A percentile compares a stretch with the other conserved stretches of the same genome.
Conservation (phyloP, 371 early-diverging fungal species). For the Mortierella sp. region DNA sequence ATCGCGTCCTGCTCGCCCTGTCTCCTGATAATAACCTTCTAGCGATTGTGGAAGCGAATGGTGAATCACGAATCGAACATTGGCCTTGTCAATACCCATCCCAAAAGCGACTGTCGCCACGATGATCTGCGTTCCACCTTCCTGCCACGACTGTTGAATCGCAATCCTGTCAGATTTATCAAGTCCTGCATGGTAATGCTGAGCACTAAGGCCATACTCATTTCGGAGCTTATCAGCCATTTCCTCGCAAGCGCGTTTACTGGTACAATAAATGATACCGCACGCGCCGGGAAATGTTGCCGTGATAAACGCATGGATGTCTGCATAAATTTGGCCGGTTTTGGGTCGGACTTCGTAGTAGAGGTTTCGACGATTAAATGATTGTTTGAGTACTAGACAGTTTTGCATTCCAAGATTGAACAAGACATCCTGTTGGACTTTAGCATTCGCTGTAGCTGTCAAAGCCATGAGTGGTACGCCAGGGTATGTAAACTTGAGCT, state of each 20-base stretch:
- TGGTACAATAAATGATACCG: conserved; percentile 99
- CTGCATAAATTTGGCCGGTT: conserved; percentile 69
- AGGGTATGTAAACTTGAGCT: conserved; percentile 74
- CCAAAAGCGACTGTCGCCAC: conserved; percentile 99
- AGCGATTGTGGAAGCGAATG: conserved; percentile 95
- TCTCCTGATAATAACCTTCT: conserved; percentile 99
- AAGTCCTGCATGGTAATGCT: conserved; percentile 97
- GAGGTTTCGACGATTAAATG: conserved; percentile 93
- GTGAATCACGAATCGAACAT: conserved; percentile 99
- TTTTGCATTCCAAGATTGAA: conserved; percentile 76
- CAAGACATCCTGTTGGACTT: conserved; percentile 86
- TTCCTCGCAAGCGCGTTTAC: conserved; percentile 91
- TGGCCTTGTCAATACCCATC: conserved; percentile 99
- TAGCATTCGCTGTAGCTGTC: conserved; percentile 97
- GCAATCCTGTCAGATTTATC: conserved; percentile 86
- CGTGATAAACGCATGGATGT: conserved; percentile 86
- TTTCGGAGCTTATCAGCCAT: conserved; percentile 80
- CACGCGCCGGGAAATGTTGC: conserved; percentile 76
- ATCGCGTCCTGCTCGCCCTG: conserved; percentile 99
- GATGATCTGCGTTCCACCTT: conserved; percentile 86
- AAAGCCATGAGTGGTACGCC: conserved; percentile 97
- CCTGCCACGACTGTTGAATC: conserved; percentile 93
- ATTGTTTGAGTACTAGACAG: conserved; percentile 81
- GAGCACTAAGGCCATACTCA: conserved; percentile 64
- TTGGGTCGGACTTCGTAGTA: conserved; percentile 86